Evolutionary conservation across 345 rosid genomes (phyloP), one percentile per base, ranked within the genome.

Genomic region (Sonneratia alba): DNA sequence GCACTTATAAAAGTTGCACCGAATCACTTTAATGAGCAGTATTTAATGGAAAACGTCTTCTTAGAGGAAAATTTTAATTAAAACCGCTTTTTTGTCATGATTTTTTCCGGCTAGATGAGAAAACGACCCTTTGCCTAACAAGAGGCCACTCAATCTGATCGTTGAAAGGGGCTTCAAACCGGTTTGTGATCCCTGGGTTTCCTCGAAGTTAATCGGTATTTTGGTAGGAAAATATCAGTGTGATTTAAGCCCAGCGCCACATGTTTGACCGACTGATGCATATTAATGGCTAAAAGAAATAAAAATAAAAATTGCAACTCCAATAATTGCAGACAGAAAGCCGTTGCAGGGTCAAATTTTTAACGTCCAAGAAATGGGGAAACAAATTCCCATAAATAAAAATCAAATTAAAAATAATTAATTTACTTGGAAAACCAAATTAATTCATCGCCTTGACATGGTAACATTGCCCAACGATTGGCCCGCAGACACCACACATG

Each of bases 321-420:
- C 66, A 48, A 66, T 82, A 8, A 74, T 70, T 49, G 49, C 40
- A 73, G 78, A 32, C 45, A 61, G 70, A 66, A 59, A 77, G 77
- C 78, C 81, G 80, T 77, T 77, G 76, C 71, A n/a, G 49, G 24
- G 74, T 62, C 10, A 71, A 43, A 61, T 7, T 43, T 49, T 4
- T 8, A 43, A 71, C 74, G 74, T 71, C 68, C 55, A 0, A 43
- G 37, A 12, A 16, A 18, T 6, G 36, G 4, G 9, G 36, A 27
- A 61, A 49, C 18, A 49, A 8, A 22, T n/a, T 61, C 10, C 36
- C 65, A 61, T 24, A 61, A 61, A 61, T 27, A 1, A 57, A 18
- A 61, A 42, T 5, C 45, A n/a, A 1, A 57, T 19, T n/a, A 8
- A 57, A 57, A 57, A 4, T 1, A 57, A n/a, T 55, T 18, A 18